Evolutionary conservation across 371 early-diverging fungal species (phyloP).

Genomic region (Umbelopsis sp.): DNA sequence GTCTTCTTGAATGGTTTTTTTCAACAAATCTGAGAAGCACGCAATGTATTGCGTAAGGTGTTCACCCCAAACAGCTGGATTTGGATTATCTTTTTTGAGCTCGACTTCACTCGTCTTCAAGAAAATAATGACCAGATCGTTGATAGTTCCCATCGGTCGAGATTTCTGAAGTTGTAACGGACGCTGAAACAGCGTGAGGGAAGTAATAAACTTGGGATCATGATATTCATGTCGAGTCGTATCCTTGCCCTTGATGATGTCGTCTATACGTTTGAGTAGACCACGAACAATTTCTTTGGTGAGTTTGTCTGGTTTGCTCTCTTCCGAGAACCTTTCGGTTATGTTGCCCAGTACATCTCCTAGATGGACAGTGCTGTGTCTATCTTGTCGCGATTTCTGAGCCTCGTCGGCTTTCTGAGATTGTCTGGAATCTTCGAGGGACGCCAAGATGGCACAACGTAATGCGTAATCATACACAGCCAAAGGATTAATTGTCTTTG

Average conservation of each 20-base stretch:
- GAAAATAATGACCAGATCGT: constrained; percentile 42
- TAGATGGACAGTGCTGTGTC: constrained; percentile 32
- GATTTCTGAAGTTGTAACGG: constrained; percentile 37
- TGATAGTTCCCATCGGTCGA: constrained; percentile 38
- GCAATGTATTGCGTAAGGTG: constrained; percentile 39
- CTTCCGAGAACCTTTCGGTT: constrained; percentile 39
- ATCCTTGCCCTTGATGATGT: constrained; percentile 36
- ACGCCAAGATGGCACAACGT: constrained; percentile 45
- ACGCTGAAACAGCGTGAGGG: constrained; percentile 28
- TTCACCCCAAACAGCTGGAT: constrained; percentile 32
- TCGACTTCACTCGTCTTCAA: constrained; percentile 38
- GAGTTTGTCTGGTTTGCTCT: constrained; percentile 41
- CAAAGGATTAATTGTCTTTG: constrained; percentile 34
- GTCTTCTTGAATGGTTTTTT: constrained; percentile 44
- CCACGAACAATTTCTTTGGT: constrained; percentile 42
- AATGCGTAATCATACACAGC: constrained; percentile 43
- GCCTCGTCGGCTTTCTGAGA: constrained; percentile 23
- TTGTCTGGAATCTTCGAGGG: constrained; percentile 33
- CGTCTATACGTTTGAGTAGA: constrained; percentile 37
- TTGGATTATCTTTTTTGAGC: constrained; percentile 27
- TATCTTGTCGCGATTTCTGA: constrained; percentile 24
- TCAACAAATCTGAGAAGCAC: constrained; percentile 41
- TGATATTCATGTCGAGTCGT: constrained; percentile 31
- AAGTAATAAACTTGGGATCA: constrained; percentile 33
- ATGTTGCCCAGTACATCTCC: constrained; percentile 33